A percentile compares a stretch with the other conserved stretches of the same genome.
phyloP scores from a whole-genome alignment of 2,329 filamentous ascomycete species.

The Cladosporium sp. region DNA sequence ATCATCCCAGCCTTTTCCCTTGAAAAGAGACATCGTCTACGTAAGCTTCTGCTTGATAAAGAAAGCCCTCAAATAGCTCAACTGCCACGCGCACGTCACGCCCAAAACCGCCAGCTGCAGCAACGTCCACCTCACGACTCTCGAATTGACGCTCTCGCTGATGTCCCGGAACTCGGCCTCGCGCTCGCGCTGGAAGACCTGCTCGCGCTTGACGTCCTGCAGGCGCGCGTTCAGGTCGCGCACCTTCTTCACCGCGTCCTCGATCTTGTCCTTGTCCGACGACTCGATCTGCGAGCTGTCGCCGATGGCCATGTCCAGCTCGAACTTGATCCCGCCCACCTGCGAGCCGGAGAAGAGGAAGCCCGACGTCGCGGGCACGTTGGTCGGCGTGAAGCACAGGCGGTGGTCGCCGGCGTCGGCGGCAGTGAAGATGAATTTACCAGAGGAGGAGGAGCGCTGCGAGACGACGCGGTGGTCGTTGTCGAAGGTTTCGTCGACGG shows the following conservation, averaged over 20 bases:
- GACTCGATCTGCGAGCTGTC: slow-evolving; percentile 92
- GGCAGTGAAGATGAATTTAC: slow-evolving; percentile 93
- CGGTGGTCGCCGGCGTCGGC: slow-evolving; percentile 93
- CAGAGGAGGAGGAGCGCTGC: slow-evolving; percentile 69
- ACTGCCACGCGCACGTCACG: slow-evolving; percentile 91
- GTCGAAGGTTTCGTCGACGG: slow-evolving; percentile 95
- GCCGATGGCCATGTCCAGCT: slow-evolving; percentile 87
- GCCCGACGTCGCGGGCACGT: slow-evolving; percentile 62
- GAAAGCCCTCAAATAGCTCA: slow-evolving; percentile 91
- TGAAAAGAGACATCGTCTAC: slow-evolving; percentile 49
- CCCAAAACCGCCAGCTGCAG: slow-evolving; percentile 83
- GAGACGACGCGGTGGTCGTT: slow-evolving; percentile 95
- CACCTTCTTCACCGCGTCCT: slow-evolving; percentile 82
- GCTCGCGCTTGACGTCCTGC: slow-evolving; percentile 85
- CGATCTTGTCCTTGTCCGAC: slow-evolving; percentile 87
- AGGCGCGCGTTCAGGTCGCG: slow-evolving; percentile 84
- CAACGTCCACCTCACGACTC: slow-evolving; percentile 90
- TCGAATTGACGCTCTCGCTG: slow-evolving; percentile 85
- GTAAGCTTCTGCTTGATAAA: slow-evolving; percentile 99
- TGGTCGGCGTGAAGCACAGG: slow-evolving; percentile 87
- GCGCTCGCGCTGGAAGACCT: slow-evolving; percentile 96
- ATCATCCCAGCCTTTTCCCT: not conserved
- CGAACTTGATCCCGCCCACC: slow-evolving; percentile 76
- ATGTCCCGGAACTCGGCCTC: slow-evolving; percentile 98
- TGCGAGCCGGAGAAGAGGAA: slow-evolving; percentile 66